phyloP scores from a whole-genome alignment of 306 rosid species.

The Begonia loranthoides region DNA sequence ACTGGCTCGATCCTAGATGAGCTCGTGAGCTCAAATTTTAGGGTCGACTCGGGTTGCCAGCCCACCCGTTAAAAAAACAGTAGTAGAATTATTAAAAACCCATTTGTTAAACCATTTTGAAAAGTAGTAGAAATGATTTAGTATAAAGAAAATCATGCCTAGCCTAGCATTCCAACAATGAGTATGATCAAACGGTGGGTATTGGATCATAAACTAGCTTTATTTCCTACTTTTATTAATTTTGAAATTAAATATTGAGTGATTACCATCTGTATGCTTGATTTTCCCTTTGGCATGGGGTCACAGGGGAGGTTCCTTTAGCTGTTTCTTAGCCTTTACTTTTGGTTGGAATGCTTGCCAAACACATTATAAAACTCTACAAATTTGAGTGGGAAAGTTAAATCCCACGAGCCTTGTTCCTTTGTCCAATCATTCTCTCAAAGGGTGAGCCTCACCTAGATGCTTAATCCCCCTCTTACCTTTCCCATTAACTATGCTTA shows the following conservation, averaged over 20 bases:
- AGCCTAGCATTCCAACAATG: too few species aligned
- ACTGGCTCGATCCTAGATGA: too few species aligned
- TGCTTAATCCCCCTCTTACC: slow-evolving; percentile 4
- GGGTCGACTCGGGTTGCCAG: too few species aligned
- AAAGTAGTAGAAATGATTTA: too few species aligned
- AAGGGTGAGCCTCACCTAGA: slow-evolving; percentile 38
- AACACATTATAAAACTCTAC: slow-evolving; percentile 10
- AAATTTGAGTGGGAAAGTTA: slow-evolving; percentile 15
- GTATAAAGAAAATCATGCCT: too few species aligned
- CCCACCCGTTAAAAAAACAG: too few species aligned
- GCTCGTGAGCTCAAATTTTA: too few species aligned
- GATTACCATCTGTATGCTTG: slow-evolving; percentile 19
- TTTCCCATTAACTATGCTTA: not conserved
- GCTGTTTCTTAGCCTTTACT: slow-evolving; percentile 6
- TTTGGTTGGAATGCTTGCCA: slow-evolving; percentile 5
- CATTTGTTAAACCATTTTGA: too few species aligned
- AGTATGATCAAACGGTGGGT: too few species aligned
- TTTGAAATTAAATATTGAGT: not conserved
- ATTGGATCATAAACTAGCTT: too few species aligned
- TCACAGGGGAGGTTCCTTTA: slow-evolving; percentile 25
- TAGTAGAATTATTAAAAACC: too few species aligned
- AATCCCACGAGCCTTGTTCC: slow-evolving; percentile 68
- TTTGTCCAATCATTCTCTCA: slow-evolving; percentile 53
- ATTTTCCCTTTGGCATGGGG: slow-evolving; percentile 27
- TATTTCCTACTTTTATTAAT: too few species aligned